Evolutionary conservation across 1,284 basidiomycete species (phyloP), one percentile per base, ranked within the genome.

Genomic region (Tylopilus sp.): DNA sequence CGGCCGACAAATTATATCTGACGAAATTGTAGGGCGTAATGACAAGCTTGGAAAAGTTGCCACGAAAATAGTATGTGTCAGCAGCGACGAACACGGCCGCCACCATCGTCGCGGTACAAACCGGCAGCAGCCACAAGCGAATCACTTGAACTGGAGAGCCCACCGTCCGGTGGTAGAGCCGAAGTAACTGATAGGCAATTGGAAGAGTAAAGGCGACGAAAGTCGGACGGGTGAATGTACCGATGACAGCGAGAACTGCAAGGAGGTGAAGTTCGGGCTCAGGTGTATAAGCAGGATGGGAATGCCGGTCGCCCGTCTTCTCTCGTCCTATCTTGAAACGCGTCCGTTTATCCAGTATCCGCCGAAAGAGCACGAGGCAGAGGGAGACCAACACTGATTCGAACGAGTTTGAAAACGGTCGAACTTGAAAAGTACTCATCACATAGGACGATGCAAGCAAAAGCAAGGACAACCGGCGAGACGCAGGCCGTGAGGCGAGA

Each of bases 391-490:
- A 38, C 3, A 67, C 44, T 4, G 69, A 60, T 53, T 74, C 71
- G 4, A 71, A 50, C 3, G 70, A 66, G 45, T 73, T 74, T 18
- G 73, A 70, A 49, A 74, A 74, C 2, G 71, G 70, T 31, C 72
- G 63, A 21, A 71, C 52, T 52, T 74, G 73, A 39, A 72, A 71
- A 3, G 71, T 71, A 42, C 61, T 61, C 29, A 62, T 57, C 44
- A 72, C 65, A 34, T 72, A 64, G 28, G 72, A 74, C 9, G 72
- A 71, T 0, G 61, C 68, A n/a, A 73, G 51, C 8, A 74, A 56
- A n/a, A 69, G 41, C 9, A 71, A 46, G 19, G 63, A 63, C 30
- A 55, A 37, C 16, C 54, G 46, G 7, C 65, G 61, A n/a, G 51
- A 26, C 23, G 42, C 48, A 9, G 57, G 55, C 18, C 42, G 41